Base-by-base conservation (phyloP, 1,139 yeast species). In the Blastobotrys elegans region DNA sequence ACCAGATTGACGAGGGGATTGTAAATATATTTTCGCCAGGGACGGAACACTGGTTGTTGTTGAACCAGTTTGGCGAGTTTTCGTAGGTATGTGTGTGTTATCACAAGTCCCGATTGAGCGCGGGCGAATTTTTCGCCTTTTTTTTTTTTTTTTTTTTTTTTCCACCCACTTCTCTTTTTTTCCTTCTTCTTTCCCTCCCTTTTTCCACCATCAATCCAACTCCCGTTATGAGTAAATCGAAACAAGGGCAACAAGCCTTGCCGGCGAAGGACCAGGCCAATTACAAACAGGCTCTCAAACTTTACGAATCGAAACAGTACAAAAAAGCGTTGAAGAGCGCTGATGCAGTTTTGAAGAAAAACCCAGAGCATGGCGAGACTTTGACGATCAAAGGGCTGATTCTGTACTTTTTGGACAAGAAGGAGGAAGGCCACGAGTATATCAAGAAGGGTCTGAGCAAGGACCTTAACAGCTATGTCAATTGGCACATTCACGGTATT, bases 401-500 rank as follows among this genome's bases (percentile, higher is more conserved):
- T 50, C 69, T 82, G 53, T 73, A 73, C 61, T 72, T 71, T 50
- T 55, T 70, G 49, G 84, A 80, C 44, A 80, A 79, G 36, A 57
- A 56, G 61, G 72, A 71, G 1, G 96, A 88, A 51, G 92, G 92
- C 0, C 80, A 74, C 48, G 64, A 74, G 0, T 79, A 79, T 56
- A 76, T 89, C 45, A 58, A 69, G 42, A 79, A 77, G 59, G 95
- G 95, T 0, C 56, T 80, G 22, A 69, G 72, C 33, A 80, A 80
- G 59, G 83, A 79, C 40, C 56, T 63, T 18, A 66, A 69, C 53
- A 74, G 82, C 56, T 83, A 87, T 50, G 76, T 89, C 46, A 85
- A 86, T 29, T 77, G 89, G 69, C 97, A 94, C 62, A 78, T 94
- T 58, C 76, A 87, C 13, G 98, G 97, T 8, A 80, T 92, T 50